Base-by-base conservation (phyloP, 495 filamentous ascomycete genomes). In the Acidomyces sp. region DNA sequence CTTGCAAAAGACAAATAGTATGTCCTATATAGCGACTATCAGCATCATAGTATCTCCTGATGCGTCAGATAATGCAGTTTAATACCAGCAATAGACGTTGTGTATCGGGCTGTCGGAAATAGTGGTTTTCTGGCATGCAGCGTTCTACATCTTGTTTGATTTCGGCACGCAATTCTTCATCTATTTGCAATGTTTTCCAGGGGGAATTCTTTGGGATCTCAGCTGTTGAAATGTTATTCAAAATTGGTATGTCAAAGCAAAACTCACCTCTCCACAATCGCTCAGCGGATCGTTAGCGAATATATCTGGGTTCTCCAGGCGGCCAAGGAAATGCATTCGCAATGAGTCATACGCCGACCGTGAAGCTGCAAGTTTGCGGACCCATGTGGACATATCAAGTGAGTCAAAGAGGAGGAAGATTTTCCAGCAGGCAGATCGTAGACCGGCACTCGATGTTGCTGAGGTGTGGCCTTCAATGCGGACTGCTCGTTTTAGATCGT, bases 61-160 rank as follows among this genome's bases (percentile, higher is more conserved):
- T n/a, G n/a, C n/a, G n/a, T n/a, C 10, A 32, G 29, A 32, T 17
- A 3, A 3, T 32, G 3, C 3, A 15, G 27, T 33, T 28, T 27
- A 95, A 74, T 56, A 96, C 84, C 16, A 85, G 68, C 43, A 99
- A 75, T 57, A 82, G 83, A 5, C 66, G 69, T 55, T 96, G 92
- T 4, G 86, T 80, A 4, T 66, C 58, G 10, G 80, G 72, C 36
- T 84, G 72, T 20, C 84, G 85, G 43, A 96, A 99, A 56, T 88
- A 93, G 13, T 72, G 64, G 48, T 93, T 82, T 37, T 99, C 92
- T 13, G 92, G 90, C 66, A 99, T 75, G 55, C 82, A 86, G 45
- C 90, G 68, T 41, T 87, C 81, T 26, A 99, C 83, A 65, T 99
- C 90, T 60, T 96, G 90, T n/a, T 78, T 67, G 22, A 99, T 96